These are phyloP conservation scores for Solanum pennellii DNA, from an alignment of 257 asterid genomes.

Conservation along the genomic window DNA sequence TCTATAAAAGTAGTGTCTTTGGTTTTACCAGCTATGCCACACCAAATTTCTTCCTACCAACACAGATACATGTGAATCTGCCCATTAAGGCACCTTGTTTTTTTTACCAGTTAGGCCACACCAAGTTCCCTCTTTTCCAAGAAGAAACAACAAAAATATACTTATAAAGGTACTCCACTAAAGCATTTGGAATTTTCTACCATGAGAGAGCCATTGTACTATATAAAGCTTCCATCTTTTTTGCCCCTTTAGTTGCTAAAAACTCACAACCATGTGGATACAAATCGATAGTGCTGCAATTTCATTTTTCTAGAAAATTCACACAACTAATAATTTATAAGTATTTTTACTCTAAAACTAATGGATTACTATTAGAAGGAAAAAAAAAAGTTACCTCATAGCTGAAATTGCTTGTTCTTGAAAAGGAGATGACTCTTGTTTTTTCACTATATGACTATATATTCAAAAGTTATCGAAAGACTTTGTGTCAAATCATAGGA, in stretches of 20 bases:
- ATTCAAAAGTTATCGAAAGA: no score
- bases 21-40: no score
- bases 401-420: background rate
- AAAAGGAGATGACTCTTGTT: background rate
- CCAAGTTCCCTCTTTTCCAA: background rate
- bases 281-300: background rate
- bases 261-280: background rate
- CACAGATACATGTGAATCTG: no score
- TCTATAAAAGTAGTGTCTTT: background rate
- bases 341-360: background rate
- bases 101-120: no score
- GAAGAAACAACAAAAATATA: no score
- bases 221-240: background rate
- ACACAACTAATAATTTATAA: background rate
- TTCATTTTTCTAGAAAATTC: background rate
- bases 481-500: no score
- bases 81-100: no score
- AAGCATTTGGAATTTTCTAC: background rate
- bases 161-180: background rate
- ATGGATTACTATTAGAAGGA: background rate
- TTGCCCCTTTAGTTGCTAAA: background rate
- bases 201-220: no score
- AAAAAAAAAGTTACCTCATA: background rate
- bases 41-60: no score
- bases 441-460: background rate